These are phyloP conservation scores for Esteya vermicola DNA, from an alignment of 2,329 filamentous ascomycete genomes.

Conservation along the genomic window DNA sequence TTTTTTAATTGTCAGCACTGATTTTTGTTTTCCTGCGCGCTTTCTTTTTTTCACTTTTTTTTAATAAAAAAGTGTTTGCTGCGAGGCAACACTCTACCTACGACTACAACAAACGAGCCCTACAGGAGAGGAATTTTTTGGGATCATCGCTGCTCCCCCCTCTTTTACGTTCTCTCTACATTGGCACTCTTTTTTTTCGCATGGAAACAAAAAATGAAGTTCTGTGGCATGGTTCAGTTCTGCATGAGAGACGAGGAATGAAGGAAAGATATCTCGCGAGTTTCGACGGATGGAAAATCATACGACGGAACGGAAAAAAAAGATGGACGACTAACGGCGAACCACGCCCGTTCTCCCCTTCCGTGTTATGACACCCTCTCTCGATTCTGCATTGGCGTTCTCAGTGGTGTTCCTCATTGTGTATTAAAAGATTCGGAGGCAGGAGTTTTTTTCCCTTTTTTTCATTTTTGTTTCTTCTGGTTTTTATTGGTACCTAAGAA, in stretches of 20 bases:
- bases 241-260: background rate
- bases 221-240: background rate
- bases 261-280: too few species aligned
- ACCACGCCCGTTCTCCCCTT: too few species aligned
- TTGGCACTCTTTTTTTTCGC: too few species aligned
- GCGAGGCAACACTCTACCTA: too few species aligned
- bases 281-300: too few species aligned
- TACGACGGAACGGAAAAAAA: too few species aligned
- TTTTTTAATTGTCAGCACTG: too few species aligned
- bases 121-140: background rate
- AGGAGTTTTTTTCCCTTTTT: conserved; percentile 1
- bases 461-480: background rate
- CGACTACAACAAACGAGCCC: too few species aligned
- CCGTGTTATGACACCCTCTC: background rate
- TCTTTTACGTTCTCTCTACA: too few species aligned
- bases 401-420: background rate
- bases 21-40: background rate
- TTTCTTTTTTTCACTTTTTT: too few species aligned
- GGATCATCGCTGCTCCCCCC: background rate
- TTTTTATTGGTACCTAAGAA: background rate
- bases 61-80: too few species aligned
- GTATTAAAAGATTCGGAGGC: background rate
- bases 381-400: background rate
- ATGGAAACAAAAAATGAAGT: conserved; percentile 1
- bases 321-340: too few species aligned